phyloP scores from a whole-genome alignment of 371 early-diverging fungal species.

The Smittium culicis region DNA sequence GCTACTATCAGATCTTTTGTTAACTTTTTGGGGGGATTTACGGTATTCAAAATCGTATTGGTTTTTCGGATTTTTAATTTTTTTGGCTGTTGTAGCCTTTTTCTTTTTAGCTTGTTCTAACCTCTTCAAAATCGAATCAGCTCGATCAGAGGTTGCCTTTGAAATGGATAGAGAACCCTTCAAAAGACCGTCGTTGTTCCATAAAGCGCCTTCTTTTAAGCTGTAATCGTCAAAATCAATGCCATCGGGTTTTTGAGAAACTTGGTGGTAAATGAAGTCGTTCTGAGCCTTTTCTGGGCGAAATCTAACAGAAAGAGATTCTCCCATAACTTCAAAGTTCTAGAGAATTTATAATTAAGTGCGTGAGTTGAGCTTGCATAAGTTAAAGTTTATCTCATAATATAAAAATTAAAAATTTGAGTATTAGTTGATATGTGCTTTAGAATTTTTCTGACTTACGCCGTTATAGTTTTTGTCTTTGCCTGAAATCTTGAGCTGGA shows the following conservation, averaged over 20 bases:
- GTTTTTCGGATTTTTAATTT: background rate
- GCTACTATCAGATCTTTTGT: no score
- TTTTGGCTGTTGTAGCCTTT: background rate
- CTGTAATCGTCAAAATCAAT: no score
- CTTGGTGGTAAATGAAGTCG: background rate
- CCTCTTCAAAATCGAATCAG: background rate
- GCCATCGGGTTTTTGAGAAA: background rate
- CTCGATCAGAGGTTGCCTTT: background rate
- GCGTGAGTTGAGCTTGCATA: no score
- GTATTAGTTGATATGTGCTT: background rate
- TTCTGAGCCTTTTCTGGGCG: slow-evolving; percentile 1
- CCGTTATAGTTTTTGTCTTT: background rate
- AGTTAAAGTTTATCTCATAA: no score
- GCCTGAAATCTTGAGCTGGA: background rate
- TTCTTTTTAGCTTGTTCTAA: background rate
- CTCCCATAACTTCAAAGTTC: background rate
- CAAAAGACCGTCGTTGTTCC: background rate
- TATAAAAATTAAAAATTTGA: no score
- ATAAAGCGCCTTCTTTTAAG: background rate
- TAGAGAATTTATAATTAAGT: background rate
- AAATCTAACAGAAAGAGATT: background rate
- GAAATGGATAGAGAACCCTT: background rate
- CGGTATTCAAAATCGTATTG: no score
- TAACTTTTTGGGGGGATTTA: no score
- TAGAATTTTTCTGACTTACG: background rate